A percentile compares a stretch with the other conserved stretches of the same genome.
Conservation (phyloP, 129 eudicot genomes). For the Glebionis coronaria region DNA sequence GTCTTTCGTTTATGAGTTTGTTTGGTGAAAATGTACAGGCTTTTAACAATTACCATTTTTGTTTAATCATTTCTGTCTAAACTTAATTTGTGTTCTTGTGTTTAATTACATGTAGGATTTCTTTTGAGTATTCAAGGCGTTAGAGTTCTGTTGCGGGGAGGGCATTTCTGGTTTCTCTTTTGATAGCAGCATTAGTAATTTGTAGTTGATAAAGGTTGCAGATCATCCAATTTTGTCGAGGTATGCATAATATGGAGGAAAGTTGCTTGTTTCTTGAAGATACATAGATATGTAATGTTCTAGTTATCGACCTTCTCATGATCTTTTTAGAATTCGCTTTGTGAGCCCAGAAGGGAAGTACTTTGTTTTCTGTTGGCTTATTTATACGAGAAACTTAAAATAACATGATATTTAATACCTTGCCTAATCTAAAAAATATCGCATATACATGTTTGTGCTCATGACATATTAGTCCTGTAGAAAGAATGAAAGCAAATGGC, state of each 20-base stretch:
- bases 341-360: constrained; percentile 14
- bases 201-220: constrained; percentile 22
- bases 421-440: background rate
- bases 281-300: constrained; percentile 1
- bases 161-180: constrained; percentile 16
- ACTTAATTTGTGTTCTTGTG: too few relatives aligned
- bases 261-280: background rate
- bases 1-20: too few relatives aligned
- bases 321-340: background rate
- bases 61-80: too few relatives aligned
- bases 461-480: background rate
- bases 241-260: constrained; percentile 28
- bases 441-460: constrained; percentile 14
- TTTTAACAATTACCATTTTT: too few relatives aligned
- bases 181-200: constrained; percentile 7
- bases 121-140: too few relatives aligned
- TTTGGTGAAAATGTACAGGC: too few relatives aligned
- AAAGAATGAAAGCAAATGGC: background rate
- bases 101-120: too few relatives aligned
- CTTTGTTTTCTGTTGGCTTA: constrained; percentile 8
- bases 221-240: constrained; percentile 19
- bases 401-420: background rate
- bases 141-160: too few relatives aligned
- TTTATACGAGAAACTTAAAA: background rate
- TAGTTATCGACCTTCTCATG: constrained; percentile 11